Percentiles rank a stretch among this genome's conserved stretches.
Conservation (phyloP, 192 early-diverging fungal genomes). For the Linnemannia elongata region DNA sequence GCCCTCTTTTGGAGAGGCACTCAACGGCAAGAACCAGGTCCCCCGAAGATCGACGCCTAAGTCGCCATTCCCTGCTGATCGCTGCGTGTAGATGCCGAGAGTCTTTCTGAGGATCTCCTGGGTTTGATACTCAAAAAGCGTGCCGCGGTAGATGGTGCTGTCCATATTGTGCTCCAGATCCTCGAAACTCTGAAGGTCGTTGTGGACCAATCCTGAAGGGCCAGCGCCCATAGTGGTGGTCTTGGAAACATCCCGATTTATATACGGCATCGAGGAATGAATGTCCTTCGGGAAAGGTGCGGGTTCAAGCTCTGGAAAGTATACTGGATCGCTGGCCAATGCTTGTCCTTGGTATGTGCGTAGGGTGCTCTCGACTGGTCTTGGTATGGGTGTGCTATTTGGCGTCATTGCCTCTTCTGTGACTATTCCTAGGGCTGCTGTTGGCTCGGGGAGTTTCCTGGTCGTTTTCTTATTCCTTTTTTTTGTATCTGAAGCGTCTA, state of each 20-base stretch:
- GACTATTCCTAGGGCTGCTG: not conserved
- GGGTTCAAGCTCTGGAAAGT: conserved; percentile 23
- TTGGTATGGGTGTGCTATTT: not conserved
- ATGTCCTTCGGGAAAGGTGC: conserved; percentile 47
- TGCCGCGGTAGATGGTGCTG: conserved; percentile 45
- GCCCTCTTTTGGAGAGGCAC: conserved; percentile 23
- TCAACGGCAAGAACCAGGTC: conserved; percentile 53
- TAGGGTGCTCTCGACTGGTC: not conserved
- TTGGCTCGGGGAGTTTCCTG: not conserved
- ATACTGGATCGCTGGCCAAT: not conserved
- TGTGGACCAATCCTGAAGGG: conserved; percentile 1
- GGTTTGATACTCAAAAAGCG: conserved; percentile 47
- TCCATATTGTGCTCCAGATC: conserved; percentile 16
- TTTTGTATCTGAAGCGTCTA: not conserved
- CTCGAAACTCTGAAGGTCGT: conserved; percentile 35
- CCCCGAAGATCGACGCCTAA: conserved; percentile 47
- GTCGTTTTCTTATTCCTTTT: not conserved
- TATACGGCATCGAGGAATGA: conserved; percentile 36
- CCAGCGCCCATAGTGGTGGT: not conserved
- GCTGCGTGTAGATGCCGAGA: conserved; percentile 55
- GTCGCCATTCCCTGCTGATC: conserved; percentile 39
- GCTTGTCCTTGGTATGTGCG: conserved; percentile 29
- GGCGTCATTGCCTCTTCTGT: not conserved
- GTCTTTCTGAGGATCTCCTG: conserved; percentile 36
- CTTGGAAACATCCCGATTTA: conserved; percentile 15